Base-by-base conservation (phyloP, 2,329 filamentous ascomycete genomes). In the Endoconidiophora laricicola region DNA sequence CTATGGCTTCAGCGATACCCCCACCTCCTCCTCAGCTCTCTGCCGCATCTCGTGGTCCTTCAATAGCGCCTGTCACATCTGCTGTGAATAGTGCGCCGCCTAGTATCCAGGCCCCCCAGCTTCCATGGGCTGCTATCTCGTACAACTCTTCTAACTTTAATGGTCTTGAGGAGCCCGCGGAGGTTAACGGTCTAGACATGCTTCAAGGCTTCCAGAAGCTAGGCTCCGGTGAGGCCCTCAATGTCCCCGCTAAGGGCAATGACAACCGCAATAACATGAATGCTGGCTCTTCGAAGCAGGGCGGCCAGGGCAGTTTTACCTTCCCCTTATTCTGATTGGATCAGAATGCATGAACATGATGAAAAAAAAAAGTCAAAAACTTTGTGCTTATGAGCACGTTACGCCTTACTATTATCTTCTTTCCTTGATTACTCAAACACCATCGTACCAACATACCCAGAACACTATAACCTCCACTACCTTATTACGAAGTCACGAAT, bases 181-280 rank as follows among this genome's bases (percentile, higher is more conserved):
- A 76, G 12, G 77, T 80, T 41, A 65, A 73, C 12, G 76, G 73
- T 1, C 71, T 86, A 46, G 83, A 87, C 58, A 80, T 87, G 56
- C 72, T 83, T 43, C 79, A 84, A 59, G 81, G 81, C 7, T 87
- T 86, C 58, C 76, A 81, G 60, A 83, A 80, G 66, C 86, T 87
- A 60, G 82, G 82, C 44, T 49, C 47, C 22, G 47, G 47, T 22
- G 51, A 53, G 66, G 16, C 16, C 16, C 16, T 18, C 16, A 69
- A 43, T 67, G 60, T 55, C 59, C 60, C 26, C 39, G 54, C 59
- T 33, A 58, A 58, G 52, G 55, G 56, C 18, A 39, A 37, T 4
- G 33, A 39, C 16, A 44, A 20, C 16, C 16, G 16, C 33, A 44
- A 23, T n/a, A 56, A 33, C 26, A 33, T 60, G 49, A 58, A 59